A percentile compares a stretch with the other conserved stretches of the same genome.
These are phyloP conservation scores for Metarhizium robertsii DNA, from an alignment of 2,329 filamentous ascomycete species.

Conservation along the genomic window DNA sequence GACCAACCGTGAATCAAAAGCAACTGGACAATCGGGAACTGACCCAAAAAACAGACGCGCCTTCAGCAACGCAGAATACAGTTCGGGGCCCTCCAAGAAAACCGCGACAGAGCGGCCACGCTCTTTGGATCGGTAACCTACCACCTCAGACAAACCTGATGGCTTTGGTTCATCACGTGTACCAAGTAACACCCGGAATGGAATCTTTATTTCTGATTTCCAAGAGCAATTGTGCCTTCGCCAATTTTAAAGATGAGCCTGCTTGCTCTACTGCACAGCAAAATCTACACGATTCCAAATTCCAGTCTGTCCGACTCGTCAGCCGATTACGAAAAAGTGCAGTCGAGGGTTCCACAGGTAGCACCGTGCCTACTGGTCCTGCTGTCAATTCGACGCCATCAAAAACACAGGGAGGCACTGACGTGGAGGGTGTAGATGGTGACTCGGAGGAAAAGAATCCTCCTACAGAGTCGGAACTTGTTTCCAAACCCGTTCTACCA, in stretches of 20 bases:
- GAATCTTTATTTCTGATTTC: conserved; percentile 91
- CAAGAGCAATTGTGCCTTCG: conserved; percentile 95
- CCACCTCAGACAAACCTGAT: conserved; percentile 75
- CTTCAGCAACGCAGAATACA: conserved; percentile 10
- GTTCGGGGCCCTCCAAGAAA: conserved; percentile 27
- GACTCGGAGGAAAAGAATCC: conserved; percentile 8
- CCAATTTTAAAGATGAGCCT: conserved; percentile 80
- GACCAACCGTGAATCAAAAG: not conserved
- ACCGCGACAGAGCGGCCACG: conserved; percentile 61
- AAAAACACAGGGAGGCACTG: not conserved
- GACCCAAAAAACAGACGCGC: conserved; percentile 12
- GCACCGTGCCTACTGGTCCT: conserved; percentile 46
- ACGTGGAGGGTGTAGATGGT: not conserved
- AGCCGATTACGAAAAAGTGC: conserved; percentile 63
- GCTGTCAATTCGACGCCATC: conserved; percentile 12
- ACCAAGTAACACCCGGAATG: conserved; percentile 65
- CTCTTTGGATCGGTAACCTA: conserved; percentile 92
- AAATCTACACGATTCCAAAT: conserved; percentile 83
- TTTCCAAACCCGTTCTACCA: not conserved
- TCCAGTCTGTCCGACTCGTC: conserved; percentile 76
- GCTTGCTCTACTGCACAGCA: conserved; percentile 69
- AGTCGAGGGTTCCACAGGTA: conserved; percentile 34
- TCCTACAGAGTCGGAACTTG: not conserved
- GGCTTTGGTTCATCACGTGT: conserved; percentile 85
- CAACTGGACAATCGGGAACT: not conserved